phyloP scores from a whole-genome alignment of 2,329 filamentous ascomycete species.

The Hansfordia pulvinata region DNA sequence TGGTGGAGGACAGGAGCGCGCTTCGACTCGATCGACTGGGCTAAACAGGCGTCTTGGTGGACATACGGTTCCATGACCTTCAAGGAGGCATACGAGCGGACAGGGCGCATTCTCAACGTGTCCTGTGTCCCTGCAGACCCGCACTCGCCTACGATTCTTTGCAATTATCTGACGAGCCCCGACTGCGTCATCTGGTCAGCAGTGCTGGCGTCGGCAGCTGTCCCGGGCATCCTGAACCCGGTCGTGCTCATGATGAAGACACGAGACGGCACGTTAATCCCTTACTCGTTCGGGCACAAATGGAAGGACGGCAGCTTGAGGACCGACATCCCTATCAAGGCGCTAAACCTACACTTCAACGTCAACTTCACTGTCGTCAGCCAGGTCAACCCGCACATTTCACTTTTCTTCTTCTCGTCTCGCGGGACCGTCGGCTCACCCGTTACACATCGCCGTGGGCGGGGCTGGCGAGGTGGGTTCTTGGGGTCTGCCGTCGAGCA shows the following conservation, averaged over 20 bases:
- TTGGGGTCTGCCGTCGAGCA: conserved; percentile 85
- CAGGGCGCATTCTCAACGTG: conserved; percentile 88
- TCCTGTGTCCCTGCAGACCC: conserved; percentile 93
- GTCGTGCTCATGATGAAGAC: conserved; percentile 89
- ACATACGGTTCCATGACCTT: conserved; percentile 86
- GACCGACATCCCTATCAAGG: conserved; percentile 90
- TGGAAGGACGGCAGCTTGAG: conserved; percentile 96
- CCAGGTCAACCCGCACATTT: conserved; percentile 93
- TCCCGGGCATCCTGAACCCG: conserved; percentile 90
- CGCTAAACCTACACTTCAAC: conserved; percentile 92
- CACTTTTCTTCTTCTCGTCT: conserved; percentile 96
- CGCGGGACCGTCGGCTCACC: conserved; percentile 83
- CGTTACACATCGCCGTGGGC: conserved; percentile 83
- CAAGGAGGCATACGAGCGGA: conserved; percentile 84
- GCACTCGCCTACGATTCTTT: conserved; percentile 80
- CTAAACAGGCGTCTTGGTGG: conserved; percentile 75
- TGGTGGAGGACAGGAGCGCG: conserved; percentile 91
- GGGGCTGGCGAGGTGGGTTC: conserved; percentile 93
- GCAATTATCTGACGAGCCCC: conserved; percentile 88
- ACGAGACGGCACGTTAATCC: conserved; percentile 60
- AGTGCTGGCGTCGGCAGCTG: conserved; percentile 84
- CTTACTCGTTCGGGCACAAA: conserved; percentile 95
- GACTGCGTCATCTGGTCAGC: conserved; percentile 99
- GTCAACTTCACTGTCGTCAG: conserved; percentile 90
- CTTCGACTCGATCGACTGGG: conserved; percentile 92